A percentile compares a stretch with the other conserved stretches of the same genome.
Evolutionary conservation across 306 rosid species (phyloP).

Genomic region (Rosa persica): DNA sequence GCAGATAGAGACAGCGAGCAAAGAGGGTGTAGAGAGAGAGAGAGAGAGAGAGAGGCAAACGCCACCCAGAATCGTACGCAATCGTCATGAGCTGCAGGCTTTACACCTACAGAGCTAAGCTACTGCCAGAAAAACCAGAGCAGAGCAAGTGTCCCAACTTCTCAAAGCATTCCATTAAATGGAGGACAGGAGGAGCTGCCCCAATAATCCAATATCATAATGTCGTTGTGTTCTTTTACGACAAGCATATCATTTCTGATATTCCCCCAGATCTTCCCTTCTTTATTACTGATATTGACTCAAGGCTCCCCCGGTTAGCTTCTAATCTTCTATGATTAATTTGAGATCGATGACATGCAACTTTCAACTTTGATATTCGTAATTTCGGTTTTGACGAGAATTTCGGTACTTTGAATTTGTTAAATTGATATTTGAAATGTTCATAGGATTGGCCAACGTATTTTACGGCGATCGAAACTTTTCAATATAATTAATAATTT

Average conservation of each 20-base stretch:
- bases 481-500: too few species aligned
- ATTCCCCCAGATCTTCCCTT: not conserved
- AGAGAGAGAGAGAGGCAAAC: not conserved
- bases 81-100: conserved; percentile 25
- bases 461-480: too few species aligned
- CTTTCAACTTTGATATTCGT: too few species aligned
- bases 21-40: not conserved
- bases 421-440: too few species aligned
- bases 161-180: not conserved
- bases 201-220: not conserved
- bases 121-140: not conserved
- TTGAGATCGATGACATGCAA: too few species aligned
- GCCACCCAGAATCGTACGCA: conserved; percentile 22
- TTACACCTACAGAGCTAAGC: not conserved
- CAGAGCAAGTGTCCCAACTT: not conserved
- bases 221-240: not conserved
- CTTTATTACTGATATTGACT: not conserved
- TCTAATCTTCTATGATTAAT: too few species aligned
- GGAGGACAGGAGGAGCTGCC: not conserved
- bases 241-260: conserved; percentile 1
- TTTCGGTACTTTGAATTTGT: too few species aligned
- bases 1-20: conserved; percentile 24
- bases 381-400: too few species aligned
- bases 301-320: not conserved
- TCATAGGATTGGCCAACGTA: too few species aligned